These are phyloP conservation scores for Cinchona pubescens DNA, from an alignment of 257 asterid genomes.

Conservation along the genomic window DNA sequence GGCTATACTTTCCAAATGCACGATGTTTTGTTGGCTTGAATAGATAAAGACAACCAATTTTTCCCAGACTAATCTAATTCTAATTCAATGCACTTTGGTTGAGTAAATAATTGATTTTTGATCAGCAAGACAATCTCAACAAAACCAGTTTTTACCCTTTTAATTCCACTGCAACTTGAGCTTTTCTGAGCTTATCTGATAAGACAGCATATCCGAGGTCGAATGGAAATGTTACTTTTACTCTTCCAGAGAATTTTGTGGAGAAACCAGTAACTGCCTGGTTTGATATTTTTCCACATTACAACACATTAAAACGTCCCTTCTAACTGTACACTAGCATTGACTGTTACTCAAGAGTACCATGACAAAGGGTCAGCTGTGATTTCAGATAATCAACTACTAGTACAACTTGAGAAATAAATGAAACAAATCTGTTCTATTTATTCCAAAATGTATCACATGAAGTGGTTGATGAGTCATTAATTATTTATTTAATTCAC, in stretches of 20 bases:
- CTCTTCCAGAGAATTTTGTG: not conserved
- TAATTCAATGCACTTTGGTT: not conserved
- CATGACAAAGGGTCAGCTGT: not conserved
- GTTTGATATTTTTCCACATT: not conserved
- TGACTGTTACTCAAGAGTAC: conserved; percentile 5
- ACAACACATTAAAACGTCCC: conserved; percentile 4
- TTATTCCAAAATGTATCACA: conserved; percentile 3
- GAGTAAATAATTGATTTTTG: not conserved
- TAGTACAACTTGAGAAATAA: not conserved
- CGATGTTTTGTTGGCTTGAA: not conserved
- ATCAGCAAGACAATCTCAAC: not conserved
- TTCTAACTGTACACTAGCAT: not conserved
- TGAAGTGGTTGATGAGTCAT: conserved; percentile 48
- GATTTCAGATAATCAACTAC: not conserved
- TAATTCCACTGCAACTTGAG: not conserved
- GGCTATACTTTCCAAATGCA: not conserved
- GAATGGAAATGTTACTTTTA: not conserved
- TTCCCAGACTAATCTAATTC: not conserved
- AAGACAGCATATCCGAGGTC: conserved; percentile 9
- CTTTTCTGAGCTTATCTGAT: not conserved
- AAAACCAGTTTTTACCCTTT: conserved; percentile 5
- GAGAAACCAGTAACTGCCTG: not conserved
- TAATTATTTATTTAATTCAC: conserved; percentile 32
- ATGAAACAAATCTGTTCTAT: not conserved
- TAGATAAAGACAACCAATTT: not conserved